phyloP scores from a whole-genome alignment of 352 stramenopile species.

The Phytophthora meadii region DNA sequence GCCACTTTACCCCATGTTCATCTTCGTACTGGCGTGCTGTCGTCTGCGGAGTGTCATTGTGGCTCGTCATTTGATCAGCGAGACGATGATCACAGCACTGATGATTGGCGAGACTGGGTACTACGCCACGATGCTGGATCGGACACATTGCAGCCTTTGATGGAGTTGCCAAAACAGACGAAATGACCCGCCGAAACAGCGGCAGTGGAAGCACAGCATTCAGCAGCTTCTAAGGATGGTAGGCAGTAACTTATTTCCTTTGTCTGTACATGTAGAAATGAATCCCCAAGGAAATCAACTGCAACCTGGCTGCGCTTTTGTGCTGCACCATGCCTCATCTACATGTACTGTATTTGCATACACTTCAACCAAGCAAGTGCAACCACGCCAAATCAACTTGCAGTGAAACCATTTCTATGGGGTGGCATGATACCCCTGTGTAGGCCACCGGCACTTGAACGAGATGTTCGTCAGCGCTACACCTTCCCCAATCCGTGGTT shows the following conservation, averaged over 20 bases:
- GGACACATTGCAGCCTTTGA: conserved; percentile 68
- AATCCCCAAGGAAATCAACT: background rate
- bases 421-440: too few relatives aligned
- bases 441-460: too few relatives aligned
- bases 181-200: conserved; percentile 14
- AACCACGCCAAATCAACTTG: background rate
- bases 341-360: background rate
- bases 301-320: too few relatives aligned
- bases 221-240: conserved; percentile 25
- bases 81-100: conserved; percentile 77
- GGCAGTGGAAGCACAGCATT: conserved; percentile 24
- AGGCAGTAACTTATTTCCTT: background rate
- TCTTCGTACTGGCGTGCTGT: conserved; percentile 66
- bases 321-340: background rate
- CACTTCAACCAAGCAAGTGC: background rate
- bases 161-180: conserved; percentile 10
- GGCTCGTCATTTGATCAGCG: conserved; percentile 70
- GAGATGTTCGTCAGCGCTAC: too few relatives aligned
- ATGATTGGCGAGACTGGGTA: conserved; percentile 86
- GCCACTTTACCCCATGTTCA: conserved; percentile 67
- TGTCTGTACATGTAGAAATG: background rate
- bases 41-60: conserved; percentile 66
- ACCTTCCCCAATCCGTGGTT: too few relatives aligned
- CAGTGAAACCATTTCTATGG: too few relatives aligned
- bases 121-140: conserved; percentile 83